Base-by-base conservation (phyloP, 768 basidiomycete species). In the Tricholoma sp. region DNA sequence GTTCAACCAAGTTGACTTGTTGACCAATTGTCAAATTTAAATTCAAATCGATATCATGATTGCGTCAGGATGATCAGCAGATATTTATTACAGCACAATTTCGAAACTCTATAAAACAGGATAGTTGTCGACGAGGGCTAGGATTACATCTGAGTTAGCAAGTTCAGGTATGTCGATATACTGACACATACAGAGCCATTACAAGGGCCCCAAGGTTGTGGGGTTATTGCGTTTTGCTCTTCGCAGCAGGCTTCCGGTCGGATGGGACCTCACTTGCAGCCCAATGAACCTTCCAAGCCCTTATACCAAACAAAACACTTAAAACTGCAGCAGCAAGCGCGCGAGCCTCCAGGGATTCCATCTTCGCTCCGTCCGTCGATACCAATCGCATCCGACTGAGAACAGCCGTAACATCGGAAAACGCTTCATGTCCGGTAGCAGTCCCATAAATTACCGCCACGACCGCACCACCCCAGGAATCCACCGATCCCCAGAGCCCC, bases 391-490 rank as follows among this genome's bases (percentile, higher is more conserved):
- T 18, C 20, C 45, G 11, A 18, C 56, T 61, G 54, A 41, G 64
- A 17, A 31, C 67, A 54, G 3, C 60, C 64, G 56, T 51, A 1
- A 61, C 32, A 1, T 51, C 51, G 1, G 1, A 4, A 41, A 63
- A 65, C 37, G 62, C 59, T 15, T 29, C 34, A 12, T 54, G 42
- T 12, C 59, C 57, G 0, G 52, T 56, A 15, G 58, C 28, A 3
- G 52, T 28, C 15, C 54, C 64, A 50, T 61, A 51, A 18, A 63
- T 65, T 0, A 50, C 60, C 4, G 62, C 78, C 8, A 76, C 75
- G 2, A 81, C 58, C 7, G 77, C 73, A 37, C 81, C 81, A 54
- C 73, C 79, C 81, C 80, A 82, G 0, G 81, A 63, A 59, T 82
- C 81, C 15, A 81, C 63, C 1, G 75, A 77, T 7, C 69, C 73